Evolutionary conservation across 2,329 filamentous ascomycete species (phyloP).

Genomic region (Colletotrichum zoysiae): DNA sequence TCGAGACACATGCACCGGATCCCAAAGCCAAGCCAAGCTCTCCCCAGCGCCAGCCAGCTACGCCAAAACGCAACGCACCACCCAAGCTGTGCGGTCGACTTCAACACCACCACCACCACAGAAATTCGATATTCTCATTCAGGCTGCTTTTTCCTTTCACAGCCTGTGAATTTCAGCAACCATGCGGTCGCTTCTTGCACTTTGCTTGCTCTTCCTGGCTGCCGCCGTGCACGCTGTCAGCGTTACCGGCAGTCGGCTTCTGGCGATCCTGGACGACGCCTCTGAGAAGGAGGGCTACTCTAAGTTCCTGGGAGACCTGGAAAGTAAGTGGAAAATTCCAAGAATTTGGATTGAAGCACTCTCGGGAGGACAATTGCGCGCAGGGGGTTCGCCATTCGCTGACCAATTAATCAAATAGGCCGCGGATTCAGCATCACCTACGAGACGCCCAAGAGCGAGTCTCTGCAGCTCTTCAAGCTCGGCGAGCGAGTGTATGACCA

Average conservation of each 20-base stretch:
- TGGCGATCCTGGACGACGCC: slow-evolving; percentile 88
- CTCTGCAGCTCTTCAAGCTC: slow-evolving; percentile 82
- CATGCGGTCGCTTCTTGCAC: slow-evolving; percentile 82
- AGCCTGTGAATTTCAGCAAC: slow-evolving; percentile 49
- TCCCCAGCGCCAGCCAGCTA: slow-evolving; percentile 37
- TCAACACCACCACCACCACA: slow-evolving; percentile 10
- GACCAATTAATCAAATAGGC: slow-evolving; percentile 62
- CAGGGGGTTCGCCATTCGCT: slow-evolving; percentile 38
- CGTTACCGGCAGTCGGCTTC: slow-evolving; percentile 83
- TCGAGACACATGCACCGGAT: slow-evolving; percentile 43
- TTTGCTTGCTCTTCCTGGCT: slow-evolving; percentile 75
- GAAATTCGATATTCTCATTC: slow-evolving; percentile 38
- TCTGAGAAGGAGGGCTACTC: slow-evolving; percentile 86
- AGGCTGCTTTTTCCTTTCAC: slow-evolving; percentile 20
- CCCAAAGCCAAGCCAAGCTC: slow-evolving; percentile 37
- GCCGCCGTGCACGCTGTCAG: slow-evolving; percentile 81
- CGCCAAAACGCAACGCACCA: slow-evolving; percentile 37
- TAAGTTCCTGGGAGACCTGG: slow-evolving; percentile 80
- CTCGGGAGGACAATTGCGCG: slow-evolving; percentile 8
- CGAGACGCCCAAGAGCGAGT: slow-evolving; percentile 85
- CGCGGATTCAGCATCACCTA: slow-evolving; percentile 86
- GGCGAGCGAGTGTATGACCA: slow-evolving; percentile 94
- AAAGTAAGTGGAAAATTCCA: slow-evolving; percentile 62
- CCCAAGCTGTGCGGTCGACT: slow-evolving; percentile 43
- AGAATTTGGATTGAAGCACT: background rate